Conservation (phyloP, 306 rosid genomes). For the Glycine latifolia region DNA sequence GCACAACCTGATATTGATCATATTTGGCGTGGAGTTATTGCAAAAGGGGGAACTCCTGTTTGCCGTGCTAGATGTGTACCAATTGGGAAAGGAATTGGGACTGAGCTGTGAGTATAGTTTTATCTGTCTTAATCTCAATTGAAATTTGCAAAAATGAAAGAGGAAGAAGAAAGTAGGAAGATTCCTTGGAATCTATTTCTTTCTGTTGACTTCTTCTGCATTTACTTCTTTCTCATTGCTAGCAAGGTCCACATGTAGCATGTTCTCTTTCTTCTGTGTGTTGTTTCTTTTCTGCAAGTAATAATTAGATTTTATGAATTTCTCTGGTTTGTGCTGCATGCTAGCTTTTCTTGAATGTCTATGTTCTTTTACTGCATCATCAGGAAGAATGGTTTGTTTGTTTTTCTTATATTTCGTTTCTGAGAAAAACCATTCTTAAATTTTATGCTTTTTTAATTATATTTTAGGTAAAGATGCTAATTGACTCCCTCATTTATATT, state of each 20-base stretch:
- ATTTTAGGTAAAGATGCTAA: not conserved
- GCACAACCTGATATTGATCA: slow-evolving; percentile 72
- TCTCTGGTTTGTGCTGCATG: slow-evolving; percentile 21
- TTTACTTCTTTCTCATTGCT: slow-evolving; percentile 8
- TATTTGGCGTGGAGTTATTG: slow-evolving; percentile 93
- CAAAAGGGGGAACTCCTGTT: slow-evolving; percentile 98
- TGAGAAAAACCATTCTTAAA: not conserved
- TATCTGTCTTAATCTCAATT: slow-evolving; percentile 41
- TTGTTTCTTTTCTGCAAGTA: not conserved
- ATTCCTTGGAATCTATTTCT: slow-evolving; percentile 11
- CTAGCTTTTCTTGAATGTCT: not conserved
- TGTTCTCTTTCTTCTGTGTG: not conserved
- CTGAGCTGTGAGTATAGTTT: slow-evolving; percentile 86
- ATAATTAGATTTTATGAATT: slow-evolving; percentile 9
- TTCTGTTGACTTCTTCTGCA: slow-evolving; percentile 16
- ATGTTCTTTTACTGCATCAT: not conserved
- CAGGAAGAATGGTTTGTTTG: not conserved
- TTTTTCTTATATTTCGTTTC: not conserved
- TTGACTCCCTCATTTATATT: not conserved
- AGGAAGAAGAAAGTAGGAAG: not conserved
- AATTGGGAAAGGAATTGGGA: slow-evolving; percentile 78
- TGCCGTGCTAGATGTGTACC: slow-evolving; percentile 97
- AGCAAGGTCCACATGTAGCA: not conserved
- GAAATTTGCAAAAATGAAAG: slow-evolving; percentile 2
- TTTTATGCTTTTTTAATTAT: not conserved